These are phyloP conservation scores for Mortierella alpina DNA, from an alignment of 192 early-diverging fungal genomes.

Conservation along the genomic window DNA sequence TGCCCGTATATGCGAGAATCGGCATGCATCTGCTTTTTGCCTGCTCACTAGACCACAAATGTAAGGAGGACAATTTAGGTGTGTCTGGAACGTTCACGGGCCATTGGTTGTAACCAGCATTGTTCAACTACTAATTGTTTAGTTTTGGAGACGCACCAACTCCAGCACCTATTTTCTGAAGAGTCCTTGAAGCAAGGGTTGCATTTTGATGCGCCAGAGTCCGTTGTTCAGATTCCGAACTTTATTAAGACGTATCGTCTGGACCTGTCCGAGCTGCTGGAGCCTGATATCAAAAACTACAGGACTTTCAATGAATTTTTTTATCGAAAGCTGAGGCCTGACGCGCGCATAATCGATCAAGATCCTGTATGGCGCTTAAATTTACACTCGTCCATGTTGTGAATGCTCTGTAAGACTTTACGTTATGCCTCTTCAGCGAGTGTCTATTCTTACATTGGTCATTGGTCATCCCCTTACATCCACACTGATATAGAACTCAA, in stretches of 20 bases:
- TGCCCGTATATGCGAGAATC: conserved; percentile 65
- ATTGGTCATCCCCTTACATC: no score
- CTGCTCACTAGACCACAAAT: conserved; percentile 46
- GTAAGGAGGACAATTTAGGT: conserved; percentile 10
- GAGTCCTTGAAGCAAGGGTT: conserved; percentile 63
- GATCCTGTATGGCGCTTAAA: conserved; percentile 30
- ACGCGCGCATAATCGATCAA: conserved; percentile 58
- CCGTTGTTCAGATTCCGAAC: conserved; percentile 66
- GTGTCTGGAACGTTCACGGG: not conserved
- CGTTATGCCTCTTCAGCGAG: no score
- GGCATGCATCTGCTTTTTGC: conserved; percentile 66
- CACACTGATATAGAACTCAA: conserved; percentile 35
- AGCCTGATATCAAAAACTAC: conserved; percentile 64
- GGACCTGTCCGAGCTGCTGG: conserved; percentile 68
- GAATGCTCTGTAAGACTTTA: no score
- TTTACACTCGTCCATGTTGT: not conserved
- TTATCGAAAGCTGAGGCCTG: conserved; percentile 72
- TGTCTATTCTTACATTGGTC: no score
- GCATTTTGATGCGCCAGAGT: conserved; percentile 69
- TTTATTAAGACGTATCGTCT: conserved; percentile 78
- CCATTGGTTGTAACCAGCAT: not conserved
- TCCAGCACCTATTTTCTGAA: conserved; percentile 35
- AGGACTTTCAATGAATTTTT: conserved; percentile 80
- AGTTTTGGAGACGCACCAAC: conserved; percentile 33
- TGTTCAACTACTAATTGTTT: not conserved